Percentiles rank a stretch among this genome's conserved stretches.
Evolutionary conservation across 1,284 basidiomycete genomes (phyloP).

Genomic region (Fomitopsis pinicola): DNA sequence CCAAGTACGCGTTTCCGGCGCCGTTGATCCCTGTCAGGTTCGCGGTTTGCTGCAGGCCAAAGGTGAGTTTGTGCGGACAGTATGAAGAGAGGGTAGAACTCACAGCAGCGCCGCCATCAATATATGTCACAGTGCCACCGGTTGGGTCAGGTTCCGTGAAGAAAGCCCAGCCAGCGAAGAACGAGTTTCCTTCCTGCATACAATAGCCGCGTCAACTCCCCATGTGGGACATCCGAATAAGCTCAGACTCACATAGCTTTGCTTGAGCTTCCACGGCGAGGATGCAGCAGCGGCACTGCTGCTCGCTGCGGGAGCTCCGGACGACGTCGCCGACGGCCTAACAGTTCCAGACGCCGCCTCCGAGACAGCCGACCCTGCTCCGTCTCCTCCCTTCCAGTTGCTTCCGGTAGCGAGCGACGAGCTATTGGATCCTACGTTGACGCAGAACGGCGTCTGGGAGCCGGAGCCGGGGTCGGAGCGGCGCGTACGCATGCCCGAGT

Average conservation of each 20-base stretch:
- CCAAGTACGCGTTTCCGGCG: conserved; percentile 75
- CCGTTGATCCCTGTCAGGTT: conserved; percentile 58
- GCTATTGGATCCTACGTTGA: conserved; percentile 14
- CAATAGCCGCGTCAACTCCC: background rate
- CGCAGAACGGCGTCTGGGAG: conserved; percentile 19
- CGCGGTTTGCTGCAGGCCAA: conserved; percentile 35
- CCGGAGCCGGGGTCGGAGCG: conserved; percentile 6
- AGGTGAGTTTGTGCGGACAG: conserved; percentile 4
- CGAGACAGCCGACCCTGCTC: conserved; percentile 2
- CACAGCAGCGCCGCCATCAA: conserved; percentile 54
- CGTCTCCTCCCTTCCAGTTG: background rate
- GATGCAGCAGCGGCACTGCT: conserved; percentile 7
- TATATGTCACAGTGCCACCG: conserved; percentile 60
- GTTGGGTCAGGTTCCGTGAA: conserved; percentile 65
- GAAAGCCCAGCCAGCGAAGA: conserved; percentile 83
- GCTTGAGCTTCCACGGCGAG: conserved; percentile 26
- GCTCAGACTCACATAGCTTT: conserved; percentile 22
- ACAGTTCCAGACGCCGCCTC: background rate
- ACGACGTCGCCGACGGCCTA: background rate
- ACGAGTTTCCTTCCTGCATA: conserved; percentile 53
- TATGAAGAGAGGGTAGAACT: conserved; percentile 20
- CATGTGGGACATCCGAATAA: conserved; percentile 11
- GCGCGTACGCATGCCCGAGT: conserved; percentile 36
- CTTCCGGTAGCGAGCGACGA: background rate
- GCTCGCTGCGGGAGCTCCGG: conserved; percentile 4